These are phyloP conservation scores for Agrocybe chaxingu DNA, from an alignment of 768 basidiomycete species.

Conservation along the genomic window DNA sequence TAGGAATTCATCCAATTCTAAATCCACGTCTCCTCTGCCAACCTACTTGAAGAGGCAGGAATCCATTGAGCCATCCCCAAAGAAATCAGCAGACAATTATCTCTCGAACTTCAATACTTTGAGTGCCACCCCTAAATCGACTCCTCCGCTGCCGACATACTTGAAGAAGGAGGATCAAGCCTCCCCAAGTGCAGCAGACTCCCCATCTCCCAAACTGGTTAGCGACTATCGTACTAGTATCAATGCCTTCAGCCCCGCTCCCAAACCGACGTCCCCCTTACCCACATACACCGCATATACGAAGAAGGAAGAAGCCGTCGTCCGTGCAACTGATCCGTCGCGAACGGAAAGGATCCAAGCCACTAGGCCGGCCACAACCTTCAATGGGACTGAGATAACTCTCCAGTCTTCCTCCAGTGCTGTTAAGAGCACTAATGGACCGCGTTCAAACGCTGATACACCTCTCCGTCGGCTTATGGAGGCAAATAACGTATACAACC, in stretches of 20 bases:
- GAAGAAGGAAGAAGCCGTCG: conserved; percentile 2
- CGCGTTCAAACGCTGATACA: not conserved
- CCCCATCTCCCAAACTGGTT: not conserved
- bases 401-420: not conserved
- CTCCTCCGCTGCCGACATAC: not conserved
- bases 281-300: conserved; percentile 4
- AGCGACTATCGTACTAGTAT: not conserved
- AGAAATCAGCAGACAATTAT: too few species aligned
- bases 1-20: too few species aligned
- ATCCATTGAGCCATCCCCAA: too few species aligned
- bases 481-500: conserved; percentile 21
- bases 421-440: not conserved
- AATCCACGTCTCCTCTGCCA: too few species aligned
- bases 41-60: too few species aligned
- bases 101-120: too few species aligned
- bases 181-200: not conserved
- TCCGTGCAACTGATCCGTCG: not conserved
- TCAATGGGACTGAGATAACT: not conserved
- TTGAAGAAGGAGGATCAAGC: not conserved
- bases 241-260: not conserved
- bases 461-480: conserved; percentile 22
- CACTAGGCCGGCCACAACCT: not conserved
- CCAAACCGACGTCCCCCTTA: not conserved
- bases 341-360: too few species aligned
- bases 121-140: not conserved